Evolutionary conservation across 208 protist species (phyloP).

Genomic region (Trypanosoma congolense): DNA sequence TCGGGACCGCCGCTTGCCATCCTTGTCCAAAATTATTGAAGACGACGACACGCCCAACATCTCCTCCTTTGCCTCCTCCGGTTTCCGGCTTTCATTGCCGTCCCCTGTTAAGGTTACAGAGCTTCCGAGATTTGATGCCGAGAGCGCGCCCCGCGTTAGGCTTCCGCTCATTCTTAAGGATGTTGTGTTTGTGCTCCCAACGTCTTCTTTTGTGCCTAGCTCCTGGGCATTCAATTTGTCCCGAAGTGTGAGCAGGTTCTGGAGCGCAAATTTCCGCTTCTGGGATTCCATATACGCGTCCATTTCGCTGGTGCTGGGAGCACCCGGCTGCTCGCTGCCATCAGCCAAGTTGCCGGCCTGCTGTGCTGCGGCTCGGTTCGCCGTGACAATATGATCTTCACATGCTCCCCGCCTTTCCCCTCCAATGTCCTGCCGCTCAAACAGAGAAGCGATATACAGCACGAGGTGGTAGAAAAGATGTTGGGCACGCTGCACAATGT

Average conservation of each 20-base stretch:
- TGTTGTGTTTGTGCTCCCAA: not conserved
- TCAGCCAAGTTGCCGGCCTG: not conserved
- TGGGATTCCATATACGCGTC: constrained; percentile 7
- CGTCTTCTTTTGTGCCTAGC: not conserved
- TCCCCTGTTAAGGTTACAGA: not conserved
- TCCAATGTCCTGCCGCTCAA: not conserved
- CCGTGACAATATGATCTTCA: too few species aligned
- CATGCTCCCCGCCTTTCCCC: not conserved
- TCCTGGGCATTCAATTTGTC: constrained; percentile 3
- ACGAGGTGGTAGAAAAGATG: constrained; percentile 18
- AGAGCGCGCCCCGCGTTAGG: not conserved
- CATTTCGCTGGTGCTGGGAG: not conserved
- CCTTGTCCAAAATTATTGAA: not conserved
- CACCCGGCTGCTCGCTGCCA: not conserved
- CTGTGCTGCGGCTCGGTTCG: too few species aligned
- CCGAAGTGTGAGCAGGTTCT: constrained; percentile 15
- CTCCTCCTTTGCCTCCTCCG: not conserved
- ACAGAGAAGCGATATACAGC: constrained; percentile 14
- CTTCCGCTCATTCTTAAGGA: not conserved
- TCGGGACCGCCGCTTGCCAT: not conserved
- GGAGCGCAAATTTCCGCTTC: constrained; percentile 1
- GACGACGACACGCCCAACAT: not conserved
- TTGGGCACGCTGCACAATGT: constrained; percentile 19
- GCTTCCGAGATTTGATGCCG: not conserved
- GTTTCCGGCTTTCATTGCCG: not conserved